Base-by-base conservation (phyloP, 2,329 filamentous ascomycete genomes). In the Stachybotrys echinatus region DNA sequence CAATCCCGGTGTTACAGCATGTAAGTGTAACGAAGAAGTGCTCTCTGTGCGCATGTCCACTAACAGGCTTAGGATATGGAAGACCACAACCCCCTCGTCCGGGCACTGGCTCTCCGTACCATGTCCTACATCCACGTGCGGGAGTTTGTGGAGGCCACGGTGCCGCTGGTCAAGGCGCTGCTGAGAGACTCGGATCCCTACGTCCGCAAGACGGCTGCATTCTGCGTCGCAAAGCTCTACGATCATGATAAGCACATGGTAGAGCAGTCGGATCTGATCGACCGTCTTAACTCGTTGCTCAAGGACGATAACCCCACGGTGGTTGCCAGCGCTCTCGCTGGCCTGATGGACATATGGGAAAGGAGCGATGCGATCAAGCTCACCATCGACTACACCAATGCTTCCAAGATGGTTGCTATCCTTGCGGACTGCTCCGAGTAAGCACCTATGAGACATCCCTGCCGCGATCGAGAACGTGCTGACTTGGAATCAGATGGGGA, bases 321-420 rank as follows among this genome's bases (percentile, higher is more conserved):
- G 3, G 92, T 99, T 20, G 92, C 94, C 12, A 96, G 92, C 65
- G 92, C 95, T 6, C 72, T 99, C 54, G 92, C 94, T 22, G 80
- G 88, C 34, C 69, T 99, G 62, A 94, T 96, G 83, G 94, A 99
- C 68, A 97, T 99, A 46, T 99, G 94, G 94, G 94, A 97, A 67
- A 81, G 92, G 51, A 97, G 92, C 65, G 92, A 97, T 68, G 90
- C 88, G 51, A 99, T 99, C 69, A 96, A 96, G 67, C 83, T 99
- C 55, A 97, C 94, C 4, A 96, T 99, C 60, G 94, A 99, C 71
- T 97, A 99, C 66, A 84, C 84, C 54, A 99, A 95, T 70, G 94
- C 94, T 22, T 97, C 92, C 47, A 99, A 99, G 73, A 94, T 99
- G 76, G 91, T 97, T 34, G 91, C 94, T 42, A 97, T 99, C 53